These are phyloP conservation scores for Schrenkiella parvula DNA, from an alignment of 345 rosid species.

Conservation along the genomic window DNA sequence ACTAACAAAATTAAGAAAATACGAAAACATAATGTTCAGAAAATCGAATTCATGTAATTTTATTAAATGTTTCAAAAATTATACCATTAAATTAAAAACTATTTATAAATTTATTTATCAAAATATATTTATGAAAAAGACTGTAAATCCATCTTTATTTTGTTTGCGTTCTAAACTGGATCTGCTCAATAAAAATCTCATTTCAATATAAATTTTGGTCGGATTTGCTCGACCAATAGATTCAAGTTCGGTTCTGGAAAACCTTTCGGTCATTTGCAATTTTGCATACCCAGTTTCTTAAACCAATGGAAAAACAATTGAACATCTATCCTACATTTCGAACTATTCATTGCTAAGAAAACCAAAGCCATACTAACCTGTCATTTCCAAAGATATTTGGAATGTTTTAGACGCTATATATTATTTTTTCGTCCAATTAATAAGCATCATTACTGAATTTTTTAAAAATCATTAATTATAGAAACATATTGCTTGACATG, in stretches of 20 bases:
- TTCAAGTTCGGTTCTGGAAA: conserved; percentile 5
- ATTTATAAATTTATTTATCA: too few relatives aligned
- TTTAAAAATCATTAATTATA: neutral
- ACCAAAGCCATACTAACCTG: neutral
- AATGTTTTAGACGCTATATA: neutral
- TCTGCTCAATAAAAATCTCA: too few relatives aligned
- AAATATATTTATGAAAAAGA: too few relatives aligned
- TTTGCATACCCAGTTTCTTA: neutral
- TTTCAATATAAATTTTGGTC: neutral
- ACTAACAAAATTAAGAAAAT: too few relatives aligned
- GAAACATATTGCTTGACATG: neutral
- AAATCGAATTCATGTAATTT: too few relatives aligned
- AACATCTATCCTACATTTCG: neutral
- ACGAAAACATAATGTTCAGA: too few relatives aligned
- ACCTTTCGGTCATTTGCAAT: conserved; percentile 14
- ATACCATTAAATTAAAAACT: too few relatives aligned
- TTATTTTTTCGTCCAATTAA: neutral
- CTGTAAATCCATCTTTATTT: too few relatives aligned
- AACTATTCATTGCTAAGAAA: neutral
- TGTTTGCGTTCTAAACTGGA: too few relatives aligned
- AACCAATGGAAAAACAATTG: neutral
- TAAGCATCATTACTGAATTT: neutral
- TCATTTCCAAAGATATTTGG: neutral
- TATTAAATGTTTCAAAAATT: too few relatives aligned
- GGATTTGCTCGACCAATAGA: conserved; percentile 6